Evolutionary conservation across 441 rosid species (phyloP), one percentile per base, ranked within the genome.

Genomic region (Manihot esculenta): DNA sequence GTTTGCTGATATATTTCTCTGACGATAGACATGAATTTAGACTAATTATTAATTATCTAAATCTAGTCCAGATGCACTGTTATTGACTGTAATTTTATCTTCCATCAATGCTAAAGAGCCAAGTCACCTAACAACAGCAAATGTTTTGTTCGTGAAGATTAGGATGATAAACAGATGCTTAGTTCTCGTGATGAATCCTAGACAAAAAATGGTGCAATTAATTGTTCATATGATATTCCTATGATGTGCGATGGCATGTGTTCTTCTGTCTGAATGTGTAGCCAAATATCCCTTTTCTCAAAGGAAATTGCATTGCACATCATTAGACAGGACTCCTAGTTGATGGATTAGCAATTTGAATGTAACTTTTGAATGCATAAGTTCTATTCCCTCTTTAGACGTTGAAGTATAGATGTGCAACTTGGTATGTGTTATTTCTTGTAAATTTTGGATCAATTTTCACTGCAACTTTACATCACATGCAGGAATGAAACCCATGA

Each of bases 401-500:
- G 26, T 51, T 60, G 53, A 71, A 56, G 26, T 73, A 33, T 65
- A 35, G 38, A 47, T 47, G 42, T 63, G 57, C 23, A 11, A 26
- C 21, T 60, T 54, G 18, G 18, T 61, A 20, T 54, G 66, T 49
- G 41, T 57, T 49, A 24, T 57, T 2, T 45, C 41, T 62, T 64
- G 35, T 44, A 53, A 47, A 50, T 55, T 70, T 48, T 64, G 50
- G 68, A 64, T 74, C 45, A 45, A 20, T 55, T 38, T 73, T 70
- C 26, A 64, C 51, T 54, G 74, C 21, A 49, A 62, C 58, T 65
- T n/a, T 70, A 20, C 33, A 57, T 57, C 23, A 70, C 72, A 69
- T 86, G 79, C 91, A 96, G 99, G 88, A 96, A 96, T 65, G 99
- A 96, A 86, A 92, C 97, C 64, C 98, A 96, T 76, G 98, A 96